Evolutionary conservation across 1,139 yeast species (phyloP), one percentile per base, ranked within the genome.

Genomic region (Taiozyma sp.): DNA sequence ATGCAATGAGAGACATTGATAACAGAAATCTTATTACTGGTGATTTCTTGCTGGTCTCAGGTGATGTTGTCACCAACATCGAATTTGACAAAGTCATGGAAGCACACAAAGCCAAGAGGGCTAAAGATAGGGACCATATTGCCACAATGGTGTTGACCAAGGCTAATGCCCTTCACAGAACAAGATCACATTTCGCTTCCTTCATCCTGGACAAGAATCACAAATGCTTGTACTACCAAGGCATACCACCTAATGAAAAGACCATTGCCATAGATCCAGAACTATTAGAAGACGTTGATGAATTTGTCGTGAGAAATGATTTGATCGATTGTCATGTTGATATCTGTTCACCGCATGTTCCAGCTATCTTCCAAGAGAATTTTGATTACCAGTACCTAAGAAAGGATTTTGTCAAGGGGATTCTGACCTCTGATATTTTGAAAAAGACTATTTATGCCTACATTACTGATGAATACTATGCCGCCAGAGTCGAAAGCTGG

Each of bases 311-410:
- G 52, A 79, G 97, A 64, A 95, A 93, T 66, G 98, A 93, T 68
- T 77, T 93, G 58, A 90, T 95, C 56, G 99, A 93, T 70, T 93
- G 99, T 68, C 95, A 88, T 64, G 89, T 93, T 53, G 99, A 93
- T 70, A 89, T 93, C 54, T 93, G 99, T 68, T 77, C 97, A 8
- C 91, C 96, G 2, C 91, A 86, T 59, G 97, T 95, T 30, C 98
- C 98, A 1, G 95, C 95, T 28, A 83, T 93, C 54, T 93, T 91
- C 70, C 96, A 89, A 60, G 99, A 93, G 64, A 91, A 93, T 67
- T 93, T 93, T 62, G 99, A 93, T 70, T 93, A 91, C 67, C 97
- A 91, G 66, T 74, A 80, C 52, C 74, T 93, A 57, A 79, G 99
- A 68, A 75, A 78, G 44, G 99, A 93, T 69, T 93, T 93, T 64